Base-by-base conservation (phyloP, 495 filamentous ascomycete species). In the Chaetomium fimeti region DNA sequence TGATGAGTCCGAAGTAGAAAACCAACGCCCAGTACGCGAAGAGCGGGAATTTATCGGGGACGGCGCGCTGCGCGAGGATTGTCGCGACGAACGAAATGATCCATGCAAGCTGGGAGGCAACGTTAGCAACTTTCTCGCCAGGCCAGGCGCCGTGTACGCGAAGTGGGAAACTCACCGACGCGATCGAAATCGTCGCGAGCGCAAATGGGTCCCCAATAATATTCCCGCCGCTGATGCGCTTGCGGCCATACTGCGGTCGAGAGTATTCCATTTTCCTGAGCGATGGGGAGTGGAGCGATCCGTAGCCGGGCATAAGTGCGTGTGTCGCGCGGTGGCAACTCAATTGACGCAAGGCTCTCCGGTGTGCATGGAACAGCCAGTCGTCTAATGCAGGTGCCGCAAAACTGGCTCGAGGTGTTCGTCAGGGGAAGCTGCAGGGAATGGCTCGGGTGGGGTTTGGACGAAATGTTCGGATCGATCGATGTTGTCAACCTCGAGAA, bases 131-230 rank as follows among this genome's bases (percentile, higher is more conserved):
- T 24, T 40, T n/a, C 27, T 25, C 16, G 32, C 20, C 25, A 49
- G 36, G 36, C 57, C 18, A 54, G 9, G 27, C 5, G 43, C 16
- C 47, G 28, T n/a, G 57, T 9, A 6, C 32, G 32, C 6, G 1
- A n/a, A 55, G 57, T 38, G 27, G 5, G 11, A 8, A 22, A 84
- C 91, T 75, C 85, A 97, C 93, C 66, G 89, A 82, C 62, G 92
- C 87, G 76, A 99, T 97, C 29, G 92, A 96, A 47, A 94, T 85
- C 18, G 94, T 99, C 48, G 92, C 92, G 47, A 98, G 84, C 57
- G 94, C 93, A 78, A 99, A 97, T 3, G 95, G 95, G 79, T 98
- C 93, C 69, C 94, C 94, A 55, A 97, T 80, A 60, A 98, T 91
- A 76, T 97, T 92, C 70, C 90, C 91, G 74, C 92, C 77, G 67